Evolutionary conservation across 495 filamentous ascomycete species (phyloP), one percentile per base, ranked within the genome.

Genomic region (Xylaria grammica): DNA sequence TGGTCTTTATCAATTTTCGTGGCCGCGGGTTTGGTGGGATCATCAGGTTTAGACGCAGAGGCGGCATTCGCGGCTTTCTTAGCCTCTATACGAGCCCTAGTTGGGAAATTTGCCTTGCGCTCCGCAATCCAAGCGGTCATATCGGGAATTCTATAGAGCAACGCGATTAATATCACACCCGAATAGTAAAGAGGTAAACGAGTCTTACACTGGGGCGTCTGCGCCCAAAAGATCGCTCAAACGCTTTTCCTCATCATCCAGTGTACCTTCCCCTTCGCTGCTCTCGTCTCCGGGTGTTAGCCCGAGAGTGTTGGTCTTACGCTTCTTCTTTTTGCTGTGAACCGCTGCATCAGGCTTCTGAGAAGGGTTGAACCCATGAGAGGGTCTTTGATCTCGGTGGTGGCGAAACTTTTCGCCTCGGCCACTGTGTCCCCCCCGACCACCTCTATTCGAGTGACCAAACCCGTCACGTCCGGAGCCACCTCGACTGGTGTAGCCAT

Each of bases 121-220:
- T 95, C 92, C 44, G 85, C 87, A 60, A 96, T 87, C 90, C 91
- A 97, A 20, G 87, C 85, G 13, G 85, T 83, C 60, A 96, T 82
- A 60, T 96, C 92, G n/a, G 85, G 72, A 24, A 75, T 85, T 73
- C 79, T 90, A 77, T 45, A 79, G 4, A 71, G 52, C 75, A 82
- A 3, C 10, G 36, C 53, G 19, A 42, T 66, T 46, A 68, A 30
- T 61, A 65, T 15, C 45, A 11, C 29, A 74, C 53, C 44, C 40
- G 5, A 51, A 57, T 20, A 65, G 54, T 51, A 66, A 67, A 22
- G n/a, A 8, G 7, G n/a, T 17, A 40, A 38, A n/a, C 17, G 51
- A 24, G 29, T 44, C 74, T 61, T 77, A 86, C 83, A 82, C 77
- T 38, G 78, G 79, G 19, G 75, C 77, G 49, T 81, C 80, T 34